A percentile compares a stretch with the other conserved stretches of the same genome.
phyloP scores from a whole-genome alignment of 306 rosid species.

The Sphenostylis stenocarpa region DNA sequence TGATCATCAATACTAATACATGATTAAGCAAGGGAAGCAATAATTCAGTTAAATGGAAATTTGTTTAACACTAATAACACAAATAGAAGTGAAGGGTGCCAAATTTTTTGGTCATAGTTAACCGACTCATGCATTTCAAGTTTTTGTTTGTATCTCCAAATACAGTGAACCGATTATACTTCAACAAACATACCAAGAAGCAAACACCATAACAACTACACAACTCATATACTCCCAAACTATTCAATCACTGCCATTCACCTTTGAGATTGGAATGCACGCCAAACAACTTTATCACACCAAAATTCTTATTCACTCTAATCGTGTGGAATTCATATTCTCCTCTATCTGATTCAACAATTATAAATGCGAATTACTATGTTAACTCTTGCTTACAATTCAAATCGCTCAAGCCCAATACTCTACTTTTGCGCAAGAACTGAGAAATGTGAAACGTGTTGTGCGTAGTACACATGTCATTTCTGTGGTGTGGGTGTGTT shows the following conservation, averaged over 20 bases:
- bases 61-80: conserved; percentile 22
- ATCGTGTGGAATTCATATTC: background rate
- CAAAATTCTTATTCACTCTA: conserved; percentile 2
- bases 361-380: background rate
- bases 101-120: conserved; percentile 29
- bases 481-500: background rate
- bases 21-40: conserved; percentile 21
- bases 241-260: conserved; percentile 22
- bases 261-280: conserved; percentile 14
- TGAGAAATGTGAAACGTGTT: background rate
- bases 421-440: background rate
- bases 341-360: background rate
- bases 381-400: background rate
- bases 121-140: conserved; percentile 29
- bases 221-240: background rate
- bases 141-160: conserved; percentile 26
- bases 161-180: background rate
- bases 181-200: background rate
- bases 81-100: conserved; percentile 35
- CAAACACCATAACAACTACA: conserved; percentile 33
- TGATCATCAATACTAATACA: conserved; percentile 18
- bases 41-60: conserved; percentile 22
- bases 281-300: background rate
- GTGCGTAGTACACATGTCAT: conserved; percentile 20
- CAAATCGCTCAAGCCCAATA: background rate